Evolutionary conservation across 2,329 filamentous ascomycete species (phyloP).

Genomic region (Niveomyces coronatus): DNA sequence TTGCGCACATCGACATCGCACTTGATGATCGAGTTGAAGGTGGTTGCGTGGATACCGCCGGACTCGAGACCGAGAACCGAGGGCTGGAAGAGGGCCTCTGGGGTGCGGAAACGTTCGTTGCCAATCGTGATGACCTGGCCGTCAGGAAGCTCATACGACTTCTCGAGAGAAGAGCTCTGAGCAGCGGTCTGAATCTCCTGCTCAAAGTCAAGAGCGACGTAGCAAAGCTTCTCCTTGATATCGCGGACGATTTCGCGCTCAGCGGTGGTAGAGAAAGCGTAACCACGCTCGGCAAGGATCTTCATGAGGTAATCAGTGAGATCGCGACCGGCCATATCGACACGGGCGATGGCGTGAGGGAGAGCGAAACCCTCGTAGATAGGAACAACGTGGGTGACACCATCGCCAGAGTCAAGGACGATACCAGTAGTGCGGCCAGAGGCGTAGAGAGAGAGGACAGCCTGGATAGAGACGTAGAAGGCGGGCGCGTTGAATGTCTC

Average conservation of each 20-base stretch:
- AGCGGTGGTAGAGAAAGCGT: slow-evolving; percentile 99
- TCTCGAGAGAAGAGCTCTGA: slow-evolving; percentile 98
- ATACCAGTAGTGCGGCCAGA: slow-evolving; percentile 99
- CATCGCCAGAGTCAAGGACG: slow-evolving; percentile 98
- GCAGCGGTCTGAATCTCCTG: slow-evolving; percentile 99
- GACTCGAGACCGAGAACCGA: slow-evolving; percentile 96
- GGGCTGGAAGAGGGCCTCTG: slow-evolving; percentile 99
- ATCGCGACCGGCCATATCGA: slow-evolving; percentile 99
- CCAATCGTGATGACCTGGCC: slow-evolving; percentile 99
- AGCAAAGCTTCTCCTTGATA: slow-evolving; percentile 99
- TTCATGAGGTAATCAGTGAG: slow-evolving; percentile 99
- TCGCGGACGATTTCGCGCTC: slow-evolving; percentile 99
- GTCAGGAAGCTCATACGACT: slow-evolving; percentile 99
- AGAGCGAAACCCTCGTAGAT: slow-evolving; percentile 99
- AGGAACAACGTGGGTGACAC: slow-evolving; percentile 99
- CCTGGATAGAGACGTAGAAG: slow-evolving; percentile 99
- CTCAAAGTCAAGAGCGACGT: slow-evolving; percentile 99
- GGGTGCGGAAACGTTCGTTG: slow-evolving; percentile 99
- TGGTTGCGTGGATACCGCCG: slow-evolving; percentile 98
- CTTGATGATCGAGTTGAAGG: slow-evolving; percentile 99
- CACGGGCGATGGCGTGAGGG: slow-evolving; percentile 98
- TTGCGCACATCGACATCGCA: slow-evolving; percentile 99
- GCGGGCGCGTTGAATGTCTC: slow-evolving; percentile 99
- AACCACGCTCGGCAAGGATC: slow-evolving; percentile 98
- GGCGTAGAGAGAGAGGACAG: slow-evolving; percentile 96